Evolutionary conservation across 2,329 filamentous ascomycete species (phyloP), one percentile per base, ranked within the genome.

Genomic region (Sclerotiophoma versabilis): DNA sequence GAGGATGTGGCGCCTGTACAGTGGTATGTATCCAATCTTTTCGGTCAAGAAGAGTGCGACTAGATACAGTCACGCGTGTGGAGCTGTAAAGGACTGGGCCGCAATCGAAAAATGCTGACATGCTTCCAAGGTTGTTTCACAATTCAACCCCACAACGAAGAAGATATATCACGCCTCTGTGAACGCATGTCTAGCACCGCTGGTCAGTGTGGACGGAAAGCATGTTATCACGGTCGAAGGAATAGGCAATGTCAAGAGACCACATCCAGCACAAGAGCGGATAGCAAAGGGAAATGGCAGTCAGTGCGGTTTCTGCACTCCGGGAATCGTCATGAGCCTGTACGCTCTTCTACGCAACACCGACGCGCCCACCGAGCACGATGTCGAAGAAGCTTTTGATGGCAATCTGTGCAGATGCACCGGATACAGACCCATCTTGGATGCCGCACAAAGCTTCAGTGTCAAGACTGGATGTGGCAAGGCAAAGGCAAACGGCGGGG

Each of bases 171-270:
- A 99, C 80, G 95, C 95, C 52, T 96, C 91, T 48, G 91, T 98
- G 55, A 99, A 99, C 73, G 95, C 95, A 34, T 99, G 95, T 73
- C 81, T 99, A 46, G 93, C 95, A 10, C 95, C 95, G 6, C 83
- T 99, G 39, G 90, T 92, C 63, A 96, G 92, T 68, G 85, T 98
- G 36, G 95, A 98, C 74, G 95, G 95, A 37, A 99, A 99, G 75
- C 95, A 99, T 83, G 92, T 98, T 69, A 93, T 99, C 71, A 99
- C 95, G 3, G 88, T 99, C 33, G 95, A 99, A 77, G 95, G 95
- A 6, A 97, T 99, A 67, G 95, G 95, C 10, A 91, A 89, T 72
- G 87, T 91, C 23, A 89, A 95, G 74, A 86, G 83, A 34, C 95
- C 95, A 5, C 95, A 99, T 78, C 91, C 93, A 2, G 82, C 89